These are phyloP conservation scores for Huntiella abstrusa DNA, from an alignment of 2,329 filamentous ascomycete genomes.

Conservation along the genomic window DNA sequence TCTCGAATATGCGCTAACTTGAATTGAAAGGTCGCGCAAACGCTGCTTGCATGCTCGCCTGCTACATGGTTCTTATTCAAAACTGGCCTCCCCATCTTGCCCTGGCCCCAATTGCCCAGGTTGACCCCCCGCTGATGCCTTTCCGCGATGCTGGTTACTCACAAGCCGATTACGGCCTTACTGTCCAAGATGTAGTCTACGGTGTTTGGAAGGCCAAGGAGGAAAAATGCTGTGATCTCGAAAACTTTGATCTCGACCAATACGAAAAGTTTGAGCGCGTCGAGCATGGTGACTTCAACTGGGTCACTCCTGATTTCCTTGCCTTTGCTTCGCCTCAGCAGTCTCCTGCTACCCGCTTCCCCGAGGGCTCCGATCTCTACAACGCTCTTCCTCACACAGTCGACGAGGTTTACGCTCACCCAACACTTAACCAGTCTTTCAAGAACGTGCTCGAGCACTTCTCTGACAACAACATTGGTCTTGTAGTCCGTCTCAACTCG, in stretches of 20 bases:
- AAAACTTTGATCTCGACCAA: slow-evolving; percentile 90
- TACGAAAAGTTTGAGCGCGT: slow-evolving; percentile 93
- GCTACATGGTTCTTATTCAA: slow-evolving; percentile 98
- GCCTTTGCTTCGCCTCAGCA: slow-evolving; percentile 93
- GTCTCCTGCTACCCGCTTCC: slow-evolving; percentile 52
- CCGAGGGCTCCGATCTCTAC: slow-evolving; percentile 54
- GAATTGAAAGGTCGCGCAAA: slow-evolving; percentile 57
- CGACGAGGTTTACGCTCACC: slow-evolving; percentile 50
- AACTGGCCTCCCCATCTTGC: slow-evolving; percentile 94
- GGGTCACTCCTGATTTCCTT: slow-evolving; percentile 87
- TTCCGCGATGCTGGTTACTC: slow-evolving; percentile 97
- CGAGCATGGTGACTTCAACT: slow-evolving; percentile 99
- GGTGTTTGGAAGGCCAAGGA: slow-evolving; percentile 98
- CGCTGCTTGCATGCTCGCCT: slow-evolving; percentile 82
- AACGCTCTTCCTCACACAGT: slow-evolving; percentile 55
- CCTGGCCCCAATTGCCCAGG: slow-evolving; percentile 84
- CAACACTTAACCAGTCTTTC: slow-evolving; percentile 65
- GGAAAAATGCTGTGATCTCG: slow-evolving; percentile 73
- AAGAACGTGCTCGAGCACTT: slow-evolving; percentile 93
- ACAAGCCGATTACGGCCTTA: slow-evolving; percentile 90
- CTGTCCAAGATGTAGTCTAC: slow-evolving; percentile 93
- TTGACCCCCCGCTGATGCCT: slow-evolving; percentile 94
- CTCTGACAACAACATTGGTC: slow-evolving; percentile 65
- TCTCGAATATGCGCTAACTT: slow-evolving; percentile 1
- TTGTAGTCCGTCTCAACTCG: slow-evolving; percentile 90